phyloP scores from a whole-genome alignment of 495 filamentous ascomycete species.

The Cercophora newfieldiana region DNA sequence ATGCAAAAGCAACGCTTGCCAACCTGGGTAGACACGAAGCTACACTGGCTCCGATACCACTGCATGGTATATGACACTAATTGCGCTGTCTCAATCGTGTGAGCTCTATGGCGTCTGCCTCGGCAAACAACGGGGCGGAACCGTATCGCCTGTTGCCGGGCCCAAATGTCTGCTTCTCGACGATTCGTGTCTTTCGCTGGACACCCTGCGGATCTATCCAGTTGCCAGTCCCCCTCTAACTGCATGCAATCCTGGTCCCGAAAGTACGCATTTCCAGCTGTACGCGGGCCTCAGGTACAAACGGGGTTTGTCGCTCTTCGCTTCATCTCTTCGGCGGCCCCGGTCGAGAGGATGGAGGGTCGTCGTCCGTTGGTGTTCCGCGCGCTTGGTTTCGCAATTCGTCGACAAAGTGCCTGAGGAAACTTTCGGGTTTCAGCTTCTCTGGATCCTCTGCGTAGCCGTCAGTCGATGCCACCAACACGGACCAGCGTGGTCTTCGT shows the following conservation, averaged over 20 bases:
- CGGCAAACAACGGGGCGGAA: too few species aligned
- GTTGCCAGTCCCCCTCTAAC: too few species aligned
- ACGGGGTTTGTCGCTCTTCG: not conserved
- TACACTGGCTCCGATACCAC: not conserved
- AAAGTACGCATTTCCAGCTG: too few species aligned
- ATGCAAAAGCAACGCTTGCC: not conserved
- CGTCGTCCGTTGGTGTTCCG: slow-evolving; percentile 31
- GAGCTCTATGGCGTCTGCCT: too few species aligned
- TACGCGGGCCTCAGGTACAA: too few species aligned
- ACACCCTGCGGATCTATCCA: too few species aligned
- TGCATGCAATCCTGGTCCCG: too few species aligned
- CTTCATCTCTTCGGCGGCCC: not conserved
- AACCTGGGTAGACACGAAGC: not conserved
- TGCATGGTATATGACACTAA: too few species aligned
- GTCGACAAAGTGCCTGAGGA: slow-evolving; percentile 39
- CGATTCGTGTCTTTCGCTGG: too few species aligned
- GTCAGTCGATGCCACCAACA: not conserved
- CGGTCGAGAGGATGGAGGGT: slow-evolving; percentile 6
- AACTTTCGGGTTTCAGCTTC: slow-evolving; percentile 15
- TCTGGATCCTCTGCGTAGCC: slow-evolving; percentile 16
- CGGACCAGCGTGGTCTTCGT: not conserved
- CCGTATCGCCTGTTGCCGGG: too few species aligned
- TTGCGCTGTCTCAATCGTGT: not conserved
- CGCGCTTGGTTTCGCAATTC: slow-evolving; percentile 42
- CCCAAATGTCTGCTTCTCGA: too few species aligned